These are phyloP conservation scores for Rosa persica DNA, from an alignment of 306 rosid genomes.

Conservation along the genomic window DNA sequence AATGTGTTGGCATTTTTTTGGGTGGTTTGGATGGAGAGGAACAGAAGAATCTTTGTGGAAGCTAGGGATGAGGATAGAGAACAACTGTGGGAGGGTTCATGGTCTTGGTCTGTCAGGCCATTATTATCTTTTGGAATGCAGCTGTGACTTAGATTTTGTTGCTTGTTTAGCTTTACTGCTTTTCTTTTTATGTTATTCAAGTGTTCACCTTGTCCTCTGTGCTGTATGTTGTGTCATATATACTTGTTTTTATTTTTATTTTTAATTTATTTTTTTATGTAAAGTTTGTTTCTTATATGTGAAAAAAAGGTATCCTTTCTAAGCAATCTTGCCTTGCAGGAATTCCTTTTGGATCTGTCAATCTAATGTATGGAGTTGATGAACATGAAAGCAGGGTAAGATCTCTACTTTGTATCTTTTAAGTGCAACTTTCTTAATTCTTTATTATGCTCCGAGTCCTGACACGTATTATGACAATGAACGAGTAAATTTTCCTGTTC, in stretches of 20 bases:
- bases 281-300: not conserved
- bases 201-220: not conserved
- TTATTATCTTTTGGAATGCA: too few relatives aligned
- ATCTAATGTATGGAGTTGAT: slow-evolving; percentile 93
- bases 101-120: not conserved
- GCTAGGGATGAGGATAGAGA: not conserved
- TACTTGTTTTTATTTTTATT: not conserved
- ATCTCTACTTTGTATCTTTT: slow-evolving; percentile 32
- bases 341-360: slow-evolving; percentile 98
- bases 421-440: slow-evolving; percentile 24
- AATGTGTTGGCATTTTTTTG: too few relatives aligned
- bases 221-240: not conserved
- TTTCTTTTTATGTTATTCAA: not conserved
- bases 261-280: too few relatives aligned
- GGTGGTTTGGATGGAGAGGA: too few relatives aligned
- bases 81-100: not conserved
- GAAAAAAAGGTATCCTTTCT: not conserved
- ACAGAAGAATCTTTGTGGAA: too few relatives aligned
- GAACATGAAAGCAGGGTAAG: slow-evolving; percentile 94
- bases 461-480: not conserved
- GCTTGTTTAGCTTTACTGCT: not conserved
- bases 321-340: slow-evolving; percentile 51
- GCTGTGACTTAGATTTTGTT: not conserved
- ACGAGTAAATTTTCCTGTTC: not conserved
- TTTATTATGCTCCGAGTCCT: not conserved